Conservation (phyloP, 805 yeast genomes). For the Candida gorgasii region DNA sequence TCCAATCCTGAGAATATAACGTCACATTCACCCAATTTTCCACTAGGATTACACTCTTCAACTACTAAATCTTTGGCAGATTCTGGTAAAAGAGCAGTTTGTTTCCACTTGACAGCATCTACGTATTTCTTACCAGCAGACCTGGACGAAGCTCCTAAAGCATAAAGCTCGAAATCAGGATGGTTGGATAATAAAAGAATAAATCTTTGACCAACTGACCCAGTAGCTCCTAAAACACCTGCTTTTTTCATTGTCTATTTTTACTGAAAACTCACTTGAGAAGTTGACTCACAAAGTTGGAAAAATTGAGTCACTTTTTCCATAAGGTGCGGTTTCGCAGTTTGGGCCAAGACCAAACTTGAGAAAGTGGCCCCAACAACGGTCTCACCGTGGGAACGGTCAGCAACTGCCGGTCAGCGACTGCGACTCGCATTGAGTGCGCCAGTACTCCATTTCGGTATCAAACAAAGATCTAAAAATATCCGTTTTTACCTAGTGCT, state of each 20-base stretch:
- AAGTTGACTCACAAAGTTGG: too few relatives aligned
- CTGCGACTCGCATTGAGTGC: too few relatives aligned
- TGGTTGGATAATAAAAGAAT: constrained; percentile 80
- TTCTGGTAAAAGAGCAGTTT: constrained; percentile 78
- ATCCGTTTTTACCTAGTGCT: neutral
- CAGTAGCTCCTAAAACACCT: constrained; percentile 98
- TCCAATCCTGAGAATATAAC: constrained; percentile 94
- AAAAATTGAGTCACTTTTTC: constrained; percentile 3
- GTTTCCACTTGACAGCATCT: constrained; percentile 94
- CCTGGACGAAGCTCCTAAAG: constrained; percentile 88
- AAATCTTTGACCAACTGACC: constrained; percentile 96
- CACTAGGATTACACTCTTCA: constrained; percentile 71
- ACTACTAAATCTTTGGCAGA: constrained; percentile 63
- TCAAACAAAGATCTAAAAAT: too few relatives aligned
- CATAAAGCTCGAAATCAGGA: constrained; percentile 84
- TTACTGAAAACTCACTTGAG: too few relatives aligned
- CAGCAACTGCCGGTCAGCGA: too few relatives aligned
- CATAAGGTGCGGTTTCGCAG: neutral
- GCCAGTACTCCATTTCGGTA: too few relatives aligned
- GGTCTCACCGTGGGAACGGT: too few relatives aligned
- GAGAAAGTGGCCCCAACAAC: too few relatives aligned
- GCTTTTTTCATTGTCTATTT: constrained; percentile 35
- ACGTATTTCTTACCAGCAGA: constrained; percentile 88
- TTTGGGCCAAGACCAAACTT: neutral
- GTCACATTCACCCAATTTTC: constrained; percentile 82